Evolutionary conservation across 2,329 filamentous ascomycete genomes (phyloP), one percentile per base, ranked within the genome.

Genomic region (Pseudocercospora pini-densiflorae): DNA sequence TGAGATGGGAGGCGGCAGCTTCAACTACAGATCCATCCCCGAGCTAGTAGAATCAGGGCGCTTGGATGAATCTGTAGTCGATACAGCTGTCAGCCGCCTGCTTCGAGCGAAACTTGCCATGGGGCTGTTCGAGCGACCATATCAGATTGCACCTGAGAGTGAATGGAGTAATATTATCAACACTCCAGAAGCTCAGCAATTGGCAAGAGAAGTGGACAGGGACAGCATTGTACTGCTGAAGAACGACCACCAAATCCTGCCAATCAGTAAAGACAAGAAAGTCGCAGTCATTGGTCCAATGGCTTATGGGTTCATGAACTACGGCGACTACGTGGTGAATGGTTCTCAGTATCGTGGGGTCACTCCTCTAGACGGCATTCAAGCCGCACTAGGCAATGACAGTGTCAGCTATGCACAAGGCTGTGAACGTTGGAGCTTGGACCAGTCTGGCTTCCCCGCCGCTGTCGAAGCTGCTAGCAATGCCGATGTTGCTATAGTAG

Each of bases 1-100:
- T 12, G 91, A 93, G 73, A 92, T 92, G 90, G 90, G 90, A 12
- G 90, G 90, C 45, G 90, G 91, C 21, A 89, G 88, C 21, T 92
- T 87, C 81, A 92, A 88, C 75, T 90, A 88, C 74, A 83, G 88
- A 69, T 85, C 83, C 40, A 92, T 93, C 60, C 88, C 90, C 5
- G 81, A 86, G 29, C 83, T 92, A 58, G 83, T 92, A 16, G 79
- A 86, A 62, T 82, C 85, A 1, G 89, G 89, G 0, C 87, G 86
- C 63, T 79, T 93, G 1, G 82, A 87, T 49, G 81, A 87, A 29
- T 79, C 84, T 5, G 73, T 85, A 27, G 86, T 92, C n/a, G 84
- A 92, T 75, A 85, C 81, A 8, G 90, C 90, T 3, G 90, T 92
- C 1, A 82, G 87, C 4, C 82, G 90, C 62, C 80, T 90, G 9